A percentile compares a stretch with the other conserved stretches of the same genome.
Conservation (phyloP, 768 basidiomycete genomes). For the Leccinum disarticulatum region DNA sequence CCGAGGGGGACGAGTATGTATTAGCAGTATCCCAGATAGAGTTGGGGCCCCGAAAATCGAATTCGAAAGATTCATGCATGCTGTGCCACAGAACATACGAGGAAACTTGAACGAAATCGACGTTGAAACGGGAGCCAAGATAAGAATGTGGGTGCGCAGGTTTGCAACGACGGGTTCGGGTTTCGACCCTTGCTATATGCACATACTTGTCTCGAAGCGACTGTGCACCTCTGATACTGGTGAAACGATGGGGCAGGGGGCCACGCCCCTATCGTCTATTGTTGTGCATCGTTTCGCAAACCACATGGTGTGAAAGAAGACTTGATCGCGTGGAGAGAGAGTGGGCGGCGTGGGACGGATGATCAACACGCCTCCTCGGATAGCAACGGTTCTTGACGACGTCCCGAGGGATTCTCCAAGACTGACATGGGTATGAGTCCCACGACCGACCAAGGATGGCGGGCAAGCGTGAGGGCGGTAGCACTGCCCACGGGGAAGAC, state of each 20-base stretch:
- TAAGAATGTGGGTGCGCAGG: neutral
- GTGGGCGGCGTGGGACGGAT: neutral
- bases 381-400: neutral
- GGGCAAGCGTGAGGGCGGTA: neutral
- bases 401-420: neutral
- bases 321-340: neutral
- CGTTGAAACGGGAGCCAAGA: neutral
- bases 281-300: neutral
- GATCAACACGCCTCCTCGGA: neutral
- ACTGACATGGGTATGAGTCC: neutral
- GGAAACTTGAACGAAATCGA: neutral
- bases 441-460: neutral
- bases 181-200: neutral
- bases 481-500: neutral
- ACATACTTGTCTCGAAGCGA: neutral
- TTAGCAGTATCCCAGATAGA: neutral
- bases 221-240: neutral
- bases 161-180: too few relatives aligned
- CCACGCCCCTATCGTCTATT: neutral
- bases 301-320: constrained; percentile 2
- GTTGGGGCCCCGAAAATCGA: constrained; percentile 1
- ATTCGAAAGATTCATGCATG: neutral
- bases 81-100: neutral
- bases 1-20: constrained; percentile 4
- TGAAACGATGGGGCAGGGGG: neutral